Evolutionary conservation across 2,329 filamentous ascomycete species (phyloP).

Genomic region (Epichloe gansuensis): DNA sequence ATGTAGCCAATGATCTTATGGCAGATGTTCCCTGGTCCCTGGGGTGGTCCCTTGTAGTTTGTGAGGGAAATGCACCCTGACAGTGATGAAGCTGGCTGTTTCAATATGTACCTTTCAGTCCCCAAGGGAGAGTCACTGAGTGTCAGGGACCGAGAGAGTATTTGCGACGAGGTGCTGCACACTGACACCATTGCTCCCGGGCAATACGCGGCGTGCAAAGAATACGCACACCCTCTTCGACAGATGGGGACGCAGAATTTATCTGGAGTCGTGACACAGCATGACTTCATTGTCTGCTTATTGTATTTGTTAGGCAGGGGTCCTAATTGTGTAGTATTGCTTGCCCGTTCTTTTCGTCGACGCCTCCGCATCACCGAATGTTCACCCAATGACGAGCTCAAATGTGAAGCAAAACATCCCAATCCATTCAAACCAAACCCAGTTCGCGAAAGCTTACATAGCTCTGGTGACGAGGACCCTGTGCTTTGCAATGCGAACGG

Average conservation of each 20-base stretch:
- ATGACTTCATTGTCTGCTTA: background rate
- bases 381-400: background rate
- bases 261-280: background rate
- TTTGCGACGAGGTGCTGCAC: too few relatives aligned
- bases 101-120: too few relatives aligned
- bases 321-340: background rate
- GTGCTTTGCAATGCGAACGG: background rate
- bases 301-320: background rate
- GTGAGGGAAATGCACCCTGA: background rate
- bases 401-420: background rate
- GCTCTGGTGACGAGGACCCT: background rate
- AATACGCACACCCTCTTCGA: too few relatives aligned
- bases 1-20: constrained; percentile 6
- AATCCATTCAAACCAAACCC: background rate
- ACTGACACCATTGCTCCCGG: too few relatives aligned
- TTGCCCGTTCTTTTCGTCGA: background rate
- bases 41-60: background rate
- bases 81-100: background rate
- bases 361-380: background rate
- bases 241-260: background rate
- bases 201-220: too few relatives aligned
- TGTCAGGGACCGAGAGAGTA: too few relatives aligned
- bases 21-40: background rate
- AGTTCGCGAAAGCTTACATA: background rate
- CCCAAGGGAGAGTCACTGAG: too few relatives aligned